Conservation (phyloP, 2,329 filamentous ascomycete species). For the Colletotrichum godetiae region DNA sequence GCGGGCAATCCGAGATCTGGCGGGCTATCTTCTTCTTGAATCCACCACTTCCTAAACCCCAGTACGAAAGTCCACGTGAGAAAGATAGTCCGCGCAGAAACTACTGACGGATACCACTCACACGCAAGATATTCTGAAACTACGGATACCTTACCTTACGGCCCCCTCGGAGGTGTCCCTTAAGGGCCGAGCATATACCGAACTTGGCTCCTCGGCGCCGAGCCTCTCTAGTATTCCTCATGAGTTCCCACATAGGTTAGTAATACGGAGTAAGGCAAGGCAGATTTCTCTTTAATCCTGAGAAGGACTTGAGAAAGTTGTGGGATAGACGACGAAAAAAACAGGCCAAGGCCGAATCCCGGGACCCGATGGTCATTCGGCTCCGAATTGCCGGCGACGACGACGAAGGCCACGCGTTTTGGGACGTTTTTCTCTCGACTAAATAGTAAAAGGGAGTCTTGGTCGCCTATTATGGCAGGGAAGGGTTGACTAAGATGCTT, state of each 20-base stretch:
- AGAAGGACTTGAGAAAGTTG: too few relatives aligned
- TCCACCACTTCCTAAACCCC: neutral
- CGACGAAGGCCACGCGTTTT: neutral
- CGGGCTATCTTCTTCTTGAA: neutral
- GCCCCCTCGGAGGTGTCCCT: neutral
- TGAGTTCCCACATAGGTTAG: neutral
- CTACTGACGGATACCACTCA: neutral
- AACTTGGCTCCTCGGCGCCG: neutral
- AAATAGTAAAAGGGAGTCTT: neutral
- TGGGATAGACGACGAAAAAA: neutral
- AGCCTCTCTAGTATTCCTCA: neutral
- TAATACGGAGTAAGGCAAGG: neutral
- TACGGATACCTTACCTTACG: neutral
- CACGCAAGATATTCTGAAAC: neutral
- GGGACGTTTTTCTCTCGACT: neutral
- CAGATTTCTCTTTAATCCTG: neutral
- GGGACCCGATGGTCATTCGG: neutral
- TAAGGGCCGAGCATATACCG: neutral
- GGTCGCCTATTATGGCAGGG: neutral
- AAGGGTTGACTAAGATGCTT: neutral
- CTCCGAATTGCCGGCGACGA: neutral
- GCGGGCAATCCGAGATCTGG: neutral
- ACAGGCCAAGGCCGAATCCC: neutral
- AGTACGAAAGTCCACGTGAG: neutral
- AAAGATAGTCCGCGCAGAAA: neutral